Evolutionary conservation across 1,284 basidiomycete genomes (phyloP).

Genomic region (Ceratobasidium sp.): DNA sequence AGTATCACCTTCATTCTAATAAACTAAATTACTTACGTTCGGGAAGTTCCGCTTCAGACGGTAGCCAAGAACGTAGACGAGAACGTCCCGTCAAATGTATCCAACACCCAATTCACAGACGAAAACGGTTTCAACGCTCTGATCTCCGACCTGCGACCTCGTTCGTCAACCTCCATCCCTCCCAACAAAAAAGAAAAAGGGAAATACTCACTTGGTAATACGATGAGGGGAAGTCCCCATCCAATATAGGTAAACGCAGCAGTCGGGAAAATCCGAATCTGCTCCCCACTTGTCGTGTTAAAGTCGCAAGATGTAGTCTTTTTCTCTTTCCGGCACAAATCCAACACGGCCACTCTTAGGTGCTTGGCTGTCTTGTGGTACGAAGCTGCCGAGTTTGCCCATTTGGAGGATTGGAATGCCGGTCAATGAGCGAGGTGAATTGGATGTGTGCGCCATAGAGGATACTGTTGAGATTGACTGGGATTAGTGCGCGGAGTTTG

Average conservation of each 20-base stretch:
- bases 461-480: conserved; percentile 86
- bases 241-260: conserved; percentile 91
- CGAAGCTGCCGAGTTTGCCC: conserved; percentile 53
- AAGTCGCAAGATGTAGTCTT: conserved; percentile 92
- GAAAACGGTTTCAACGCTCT: conserved; percentile 80
- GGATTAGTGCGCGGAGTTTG: conserved; percentile 75
- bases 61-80: conserved; percentile 79
- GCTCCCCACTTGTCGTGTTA: conserved; percentile 72
- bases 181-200: background rate
- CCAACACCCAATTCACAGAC: conserved; percentile 78
- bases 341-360: conserved; percentile 77
- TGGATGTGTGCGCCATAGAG: conserved; percentile 73
- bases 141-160: conserved; percentile 51
- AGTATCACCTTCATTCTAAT: too few relatives aligned
- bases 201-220: conserved; percentile 63
- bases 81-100: conserved; percentile 84
- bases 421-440: conserved; percentile 72
- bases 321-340: conserved; percentile 84
- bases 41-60: conserved; percentile 77
- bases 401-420: conserved; percentile 53
- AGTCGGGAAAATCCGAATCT: conserved; percentile 69
- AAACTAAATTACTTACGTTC: conserved; percentile 28
- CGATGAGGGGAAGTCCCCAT: conserved; percentile 84
- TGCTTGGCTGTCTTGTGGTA: conserved; percentile 70
- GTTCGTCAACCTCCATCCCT: conserved; percentile 47